Conservation (phyloP, 2,329 filamentous ascomycete genomes). For the Diaporthe helianthi region DNA sequence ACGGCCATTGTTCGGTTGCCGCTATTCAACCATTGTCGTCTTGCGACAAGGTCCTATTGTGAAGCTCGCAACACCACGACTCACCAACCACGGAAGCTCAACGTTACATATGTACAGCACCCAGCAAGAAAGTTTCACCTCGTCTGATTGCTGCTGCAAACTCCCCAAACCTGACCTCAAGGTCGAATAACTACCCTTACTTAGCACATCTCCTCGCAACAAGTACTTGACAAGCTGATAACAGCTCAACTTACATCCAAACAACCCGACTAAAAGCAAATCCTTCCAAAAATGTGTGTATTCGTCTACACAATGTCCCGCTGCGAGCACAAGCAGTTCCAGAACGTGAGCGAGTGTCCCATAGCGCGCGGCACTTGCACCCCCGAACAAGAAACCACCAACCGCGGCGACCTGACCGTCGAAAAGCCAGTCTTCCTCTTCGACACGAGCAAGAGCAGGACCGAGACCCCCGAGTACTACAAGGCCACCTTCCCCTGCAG, state of each 20-base stretch:
- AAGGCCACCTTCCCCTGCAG: conserved; percentile 6
- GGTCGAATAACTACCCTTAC: not conserved
- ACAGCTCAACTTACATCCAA: not conserved
- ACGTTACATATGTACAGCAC: not conserved
- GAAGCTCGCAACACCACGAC: conserved; percentile 8
- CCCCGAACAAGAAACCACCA: conserved; percentile 33
- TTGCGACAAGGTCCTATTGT: not conserved
- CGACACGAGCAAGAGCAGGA: conserved; percentile 30
- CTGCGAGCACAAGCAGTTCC: conserved; percentile 45
- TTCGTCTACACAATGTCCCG: conserved; percentile 41
- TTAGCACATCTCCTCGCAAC: not conserved
- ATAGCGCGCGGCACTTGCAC: conserved; percentile 38
- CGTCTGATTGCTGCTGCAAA: not conserved
- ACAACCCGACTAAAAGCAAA: not conserved
- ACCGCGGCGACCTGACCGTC: conserved; percentile 36
- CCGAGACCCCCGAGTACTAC: conserved; percentile 25
- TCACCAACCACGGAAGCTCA: not conserved
- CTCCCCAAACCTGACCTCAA: not conserved
- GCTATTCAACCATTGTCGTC: conserved; percentile 15
- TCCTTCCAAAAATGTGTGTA: conserved; percentile 42
- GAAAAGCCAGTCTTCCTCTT: conserved; percentile 34
- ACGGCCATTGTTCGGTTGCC: not conserved
- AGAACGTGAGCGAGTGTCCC: conserved; percentile 45
- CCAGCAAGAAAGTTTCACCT: not conserved
- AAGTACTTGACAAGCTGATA: not conserved